phyloP scores from a whole-genome alignment of 345 rosid genomes.

The Gossypium longicalyx region DNA sequence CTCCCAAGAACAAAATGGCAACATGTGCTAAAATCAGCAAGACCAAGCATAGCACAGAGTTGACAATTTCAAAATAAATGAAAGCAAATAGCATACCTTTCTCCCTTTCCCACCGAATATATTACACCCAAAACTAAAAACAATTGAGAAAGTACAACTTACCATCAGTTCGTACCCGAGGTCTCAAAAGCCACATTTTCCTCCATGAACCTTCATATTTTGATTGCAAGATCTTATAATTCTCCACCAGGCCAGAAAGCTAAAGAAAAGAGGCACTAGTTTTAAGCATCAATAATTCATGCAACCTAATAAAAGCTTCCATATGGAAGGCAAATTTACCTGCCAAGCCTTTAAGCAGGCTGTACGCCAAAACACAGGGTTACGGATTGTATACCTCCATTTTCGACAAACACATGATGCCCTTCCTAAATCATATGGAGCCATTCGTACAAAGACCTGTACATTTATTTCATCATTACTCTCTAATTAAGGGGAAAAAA shows the following conservation, averaged over 20 bases:
- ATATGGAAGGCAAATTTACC: conserved; percentile 29
- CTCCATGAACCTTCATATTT: conserved; percentile 89
- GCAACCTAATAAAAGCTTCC: conserved; percentile 8
- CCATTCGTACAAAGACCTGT: conserved; percentile 81
- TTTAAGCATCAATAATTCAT: not conserved
- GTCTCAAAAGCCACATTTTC: conserved; percentile 95
- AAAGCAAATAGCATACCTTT: not conserved
- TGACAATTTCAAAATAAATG: not conserved
- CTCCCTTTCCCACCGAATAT: not conserved
- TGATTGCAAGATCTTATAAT: conserved; percentile 72
- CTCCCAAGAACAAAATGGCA: not conserved
- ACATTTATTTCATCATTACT: conserved; percentile 9
- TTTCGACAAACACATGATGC: conserved; percentile 87
- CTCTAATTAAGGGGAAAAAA: not conserved
- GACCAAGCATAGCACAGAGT: not conserved
- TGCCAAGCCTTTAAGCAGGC: conserved; percentile 97
- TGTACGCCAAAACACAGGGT: conserved; percentile 86
- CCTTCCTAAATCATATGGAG: conserved; percentile 81
- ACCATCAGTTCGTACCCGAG: conserved; percentile 95
- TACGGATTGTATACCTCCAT: conserved; percentile 89
- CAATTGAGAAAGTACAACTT: conserved; percentile 11
- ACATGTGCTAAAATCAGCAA: not conserved
- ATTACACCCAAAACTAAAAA: conserved; percentile 2
- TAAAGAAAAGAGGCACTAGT: conserved; percentile 21
- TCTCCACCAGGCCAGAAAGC: conserved; percentile 77